Conservation (phyloP, 2,329 filamentous ascomycete species). For the Myotisia sp. region DNA sequence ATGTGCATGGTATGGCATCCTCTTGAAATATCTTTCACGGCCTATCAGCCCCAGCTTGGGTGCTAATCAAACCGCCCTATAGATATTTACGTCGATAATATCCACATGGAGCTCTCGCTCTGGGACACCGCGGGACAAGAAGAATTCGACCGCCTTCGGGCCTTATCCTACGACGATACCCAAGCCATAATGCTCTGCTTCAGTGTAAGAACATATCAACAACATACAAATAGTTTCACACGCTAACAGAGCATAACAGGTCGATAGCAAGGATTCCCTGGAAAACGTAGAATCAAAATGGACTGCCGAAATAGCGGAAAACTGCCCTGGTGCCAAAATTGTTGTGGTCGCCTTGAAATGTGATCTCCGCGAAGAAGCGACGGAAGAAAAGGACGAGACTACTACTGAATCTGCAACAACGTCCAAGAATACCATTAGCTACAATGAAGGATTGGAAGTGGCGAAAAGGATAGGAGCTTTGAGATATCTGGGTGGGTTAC, state of each 20-base stretch:
- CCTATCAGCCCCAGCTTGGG: conserved; percentile 14
- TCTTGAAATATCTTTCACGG: no score
- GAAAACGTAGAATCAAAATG: conserved; percentile 99
- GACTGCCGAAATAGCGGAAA: conserved; percentile 95
- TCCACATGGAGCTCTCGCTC: conserved; percentile 90
- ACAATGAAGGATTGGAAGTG: conserved; percentile 81
- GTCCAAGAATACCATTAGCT: conserved; percentile 50
- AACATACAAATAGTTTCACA: neutral
- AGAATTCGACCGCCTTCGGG: conserved; percentile 93
- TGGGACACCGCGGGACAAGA: conserved; percentile 99
- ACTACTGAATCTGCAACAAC: conserved; percentile 21
- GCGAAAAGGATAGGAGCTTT: conserved; percentile 83
- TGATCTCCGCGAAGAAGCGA: conserved; percentile 67
- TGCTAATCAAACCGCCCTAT: conserved; percentile 5
- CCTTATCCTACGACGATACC: conserved; percentile 93
- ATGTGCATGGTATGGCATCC: conserved; percentile 66
- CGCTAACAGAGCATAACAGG: no score
- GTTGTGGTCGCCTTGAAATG: conserved; percentile 95
- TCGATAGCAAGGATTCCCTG: conserved; percentile 89
- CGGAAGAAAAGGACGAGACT: conserved; percentile 55
- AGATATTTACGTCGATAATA: conserved; percentile 97
- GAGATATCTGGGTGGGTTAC: conserved; percentile 60
- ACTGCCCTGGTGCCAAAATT: conserved; percentile 88
- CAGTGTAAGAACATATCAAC: conserved; percentile 40
- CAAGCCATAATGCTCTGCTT: conserved; percentile 99